Conservation (phyloP, 805 yeast species). For the Candida koratica region DNA sequence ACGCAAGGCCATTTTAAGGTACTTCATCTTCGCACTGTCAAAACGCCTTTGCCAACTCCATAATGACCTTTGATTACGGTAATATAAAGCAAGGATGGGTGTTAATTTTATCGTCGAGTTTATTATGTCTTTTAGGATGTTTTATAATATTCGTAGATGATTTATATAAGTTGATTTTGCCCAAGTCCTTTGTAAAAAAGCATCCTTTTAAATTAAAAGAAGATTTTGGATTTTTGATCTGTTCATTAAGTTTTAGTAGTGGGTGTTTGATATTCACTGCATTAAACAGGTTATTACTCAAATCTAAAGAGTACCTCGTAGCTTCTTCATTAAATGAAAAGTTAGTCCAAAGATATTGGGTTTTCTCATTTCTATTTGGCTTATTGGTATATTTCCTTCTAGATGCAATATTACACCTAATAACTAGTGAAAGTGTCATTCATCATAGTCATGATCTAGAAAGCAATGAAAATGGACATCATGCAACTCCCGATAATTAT, state of each 20-base stretch:
- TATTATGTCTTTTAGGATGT: conserved; percentile 71
- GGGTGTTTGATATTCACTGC: conserved; percentile 84
- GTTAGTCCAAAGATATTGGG: conserved; percentile 32
- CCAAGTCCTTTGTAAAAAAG: conserved; percentile 36
- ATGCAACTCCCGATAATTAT: conserved; percentile 12
- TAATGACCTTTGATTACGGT: conserved; percentile 2
- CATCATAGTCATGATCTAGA: conserved; percentile 71
- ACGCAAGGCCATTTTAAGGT: neutral
- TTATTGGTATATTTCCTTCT: conserved; percentile 54
- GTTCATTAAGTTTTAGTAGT: conserved; percentile 70
- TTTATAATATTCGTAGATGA: conserved; percentile 59
- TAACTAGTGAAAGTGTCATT: conserved; percentile 77
- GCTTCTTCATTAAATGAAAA: conserved; percentile 14
- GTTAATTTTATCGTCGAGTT: conserved; percentile 60
- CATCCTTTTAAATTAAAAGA: conserved; percentile 52
- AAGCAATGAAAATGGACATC: conserved; percentile 9
- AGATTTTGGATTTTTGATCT: conserved; percentile 63
- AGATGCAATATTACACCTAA: conserved; percentile 63
- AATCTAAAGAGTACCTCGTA: conserved; percentile 46
- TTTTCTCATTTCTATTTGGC: conserved; percentile 55
- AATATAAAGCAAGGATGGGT: conserved; percentile 53
- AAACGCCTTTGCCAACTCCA: too few relatives aligned
- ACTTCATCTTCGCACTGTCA: neutral
- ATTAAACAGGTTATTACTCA: conserved; percentile 72
- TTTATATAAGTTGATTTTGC: conserved; percentile 40